phyloP scores from a whole-genome alignment of 257 asterid species.

The Solanum tarijense region DNA sequence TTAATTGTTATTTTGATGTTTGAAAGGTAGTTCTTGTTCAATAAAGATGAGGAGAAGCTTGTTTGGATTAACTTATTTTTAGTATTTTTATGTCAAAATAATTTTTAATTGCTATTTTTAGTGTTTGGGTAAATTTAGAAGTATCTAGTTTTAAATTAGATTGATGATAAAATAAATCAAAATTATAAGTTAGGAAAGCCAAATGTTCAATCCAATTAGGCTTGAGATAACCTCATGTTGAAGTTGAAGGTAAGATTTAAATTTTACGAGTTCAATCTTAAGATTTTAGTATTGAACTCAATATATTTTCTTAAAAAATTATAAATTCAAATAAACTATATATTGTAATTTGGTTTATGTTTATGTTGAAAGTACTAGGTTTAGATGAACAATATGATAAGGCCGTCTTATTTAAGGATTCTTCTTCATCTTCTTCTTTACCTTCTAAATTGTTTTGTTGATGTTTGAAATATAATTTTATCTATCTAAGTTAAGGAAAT shows the following conservation, averaged over 20 bases:
- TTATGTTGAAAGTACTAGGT: background rate
- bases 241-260: background rate
- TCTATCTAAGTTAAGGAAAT: background rate
- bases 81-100: no score
- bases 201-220: background rate
- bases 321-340: background rate
- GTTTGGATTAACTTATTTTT: no score
- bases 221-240: background rate
- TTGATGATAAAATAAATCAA: background rate
- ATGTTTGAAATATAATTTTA: background rate
- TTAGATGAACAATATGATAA: background rate
- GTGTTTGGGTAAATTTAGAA: background rate
- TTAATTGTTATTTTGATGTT: background rate
- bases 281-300: background rate
- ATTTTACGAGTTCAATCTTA: background rate
- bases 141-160: no score
- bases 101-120: no score
- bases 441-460: background rate
- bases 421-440: background rate
- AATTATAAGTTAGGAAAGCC: no score
- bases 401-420: background rate
- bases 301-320: no score
- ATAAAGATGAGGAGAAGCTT: background rate
- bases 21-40: background rate
- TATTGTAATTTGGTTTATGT: background rate